Base-by-base conservation (phyloP, 2,329 filamentous ascomycete species). In the Botrytis hyacinthi region DNA sequence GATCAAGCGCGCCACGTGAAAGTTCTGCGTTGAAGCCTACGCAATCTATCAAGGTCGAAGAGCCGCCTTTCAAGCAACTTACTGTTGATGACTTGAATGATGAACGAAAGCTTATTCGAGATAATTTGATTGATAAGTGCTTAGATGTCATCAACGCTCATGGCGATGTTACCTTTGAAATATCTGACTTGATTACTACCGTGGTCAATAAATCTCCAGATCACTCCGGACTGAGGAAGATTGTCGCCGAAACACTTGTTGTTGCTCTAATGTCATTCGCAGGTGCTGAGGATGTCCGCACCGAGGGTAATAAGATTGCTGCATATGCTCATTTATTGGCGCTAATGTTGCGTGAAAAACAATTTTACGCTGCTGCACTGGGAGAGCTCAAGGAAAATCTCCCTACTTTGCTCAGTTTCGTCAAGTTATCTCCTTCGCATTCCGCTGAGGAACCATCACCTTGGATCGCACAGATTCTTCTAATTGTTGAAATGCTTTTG, bases 311-410 rank as follows among this genome's bases (percentile, higher is more conserved):
- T 78, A 95, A 94, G 81, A 90, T 99, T 77, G 92, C 94, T 32
- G 93, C 96, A 1, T 97, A 97, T 83, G 94, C 96, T 29, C 95
- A 99, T 82, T 87, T 99, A 22, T 86, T 99, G 18, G 96, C 94
- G 5, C 85, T 99, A 54, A 89, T 98, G 71, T 87, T 98, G 29
- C 94, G 97, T 79, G 92, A 97, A 74, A 89, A 87, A 48, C 83
- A 88, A 8, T 98, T 98, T 81, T 97, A 97, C 81, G 87, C 88
- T 69, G 90, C 90, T 69, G 93, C 93, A 29, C 83, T 95, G 29
- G 88, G 91, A 42, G 90, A 91, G 54, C 83, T 99, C 37, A 92
- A 92, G 80, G 90, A 93, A 29, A 93, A 92, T 79, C 92, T 98
- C 59, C 85, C 86, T 16, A 90, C 90, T 54, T 89, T 98, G 75